Conservation (phyloP, 2,329 filamentous ascomycete genomes). For the Leptodontidium sp. region DNA sequence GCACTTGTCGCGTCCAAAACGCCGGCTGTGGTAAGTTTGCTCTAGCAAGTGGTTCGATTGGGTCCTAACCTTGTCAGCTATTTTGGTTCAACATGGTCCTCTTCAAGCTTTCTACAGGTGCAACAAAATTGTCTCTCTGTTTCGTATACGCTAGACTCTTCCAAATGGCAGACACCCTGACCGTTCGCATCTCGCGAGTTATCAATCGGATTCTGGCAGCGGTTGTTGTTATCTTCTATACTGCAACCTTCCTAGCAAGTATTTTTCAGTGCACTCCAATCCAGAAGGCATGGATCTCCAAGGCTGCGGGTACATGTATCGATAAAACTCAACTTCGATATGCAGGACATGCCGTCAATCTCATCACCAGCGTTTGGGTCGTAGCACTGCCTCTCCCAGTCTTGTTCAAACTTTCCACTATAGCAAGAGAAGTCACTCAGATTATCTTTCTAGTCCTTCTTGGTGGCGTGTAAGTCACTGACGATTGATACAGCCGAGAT, state of each 20-base stretch:
- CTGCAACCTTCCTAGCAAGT: constrained; percentile 4
- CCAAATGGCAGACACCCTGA: constrained; percentile 1
- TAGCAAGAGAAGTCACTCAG: constrained; percentile 3
- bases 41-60: too few relatives aligned
- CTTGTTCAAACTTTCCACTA: neutral
- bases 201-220: neutral
- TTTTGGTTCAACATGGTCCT: too few relatives aligned
- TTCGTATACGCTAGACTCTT: neutral
- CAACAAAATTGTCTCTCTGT: too few relatives aligned
- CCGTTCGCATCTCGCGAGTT: neutral
- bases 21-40: too few relatives aligned
- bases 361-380: constrained; percentile 13
- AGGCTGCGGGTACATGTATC: neutral
- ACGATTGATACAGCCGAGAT: neutral
- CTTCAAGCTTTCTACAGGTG: too few relatives aligned
- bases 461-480: neutral
- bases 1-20: too few relatives aligned
- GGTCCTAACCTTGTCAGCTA: too few relatives aligned
- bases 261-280: constrained; percentile 15
- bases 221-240: neutral
- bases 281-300: neutral
- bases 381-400: constrained; percentile 9
- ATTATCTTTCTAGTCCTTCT: constrained; percentile 8
- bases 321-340: neutral
- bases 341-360: neutral